Evolutionary conservation across 2,329 filamentous ascomycete species (phyloP), one percentile per base, ranked within the genome.

Genomic region (Neurospora crassa): DNA sequence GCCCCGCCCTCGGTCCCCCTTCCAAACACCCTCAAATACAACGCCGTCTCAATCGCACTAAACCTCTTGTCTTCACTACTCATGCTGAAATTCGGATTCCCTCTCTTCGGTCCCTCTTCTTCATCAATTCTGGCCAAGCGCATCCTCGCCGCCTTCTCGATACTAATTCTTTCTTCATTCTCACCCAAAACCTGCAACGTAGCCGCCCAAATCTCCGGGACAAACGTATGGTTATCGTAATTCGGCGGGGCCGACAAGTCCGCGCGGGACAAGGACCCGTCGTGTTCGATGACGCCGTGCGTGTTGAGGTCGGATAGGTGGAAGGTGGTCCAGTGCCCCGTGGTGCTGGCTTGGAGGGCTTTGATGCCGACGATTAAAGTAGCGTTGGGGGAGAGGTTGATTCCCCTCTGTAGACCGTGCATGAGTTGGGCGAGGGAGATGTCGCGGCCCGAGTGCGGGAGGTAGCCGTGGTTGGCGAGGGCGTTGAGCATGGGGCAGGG

Each of bases 231-330:
- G 72, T 79, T 37, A 37, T 37, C 34, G 4, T 8, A 37, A 2
- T 37, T 8, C 0, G 34, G 34, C 34, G 34, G 34, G 7, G 34
- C 34, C 5, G 34, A 37, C 34, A 37, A 8, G 34, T 37, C 34
- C 7, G 34, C 34, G 34, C 34, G 34, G 72, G 74, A 78, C 1
- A 81, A 72, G 43, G 76, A 78, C 47, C 78, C 78, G 70, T 81
- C 79, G 71, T 80, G 78, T 68, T 81, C 79, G 70, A 81, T 79
- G n/a, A 79, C 77, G 1, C 73, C 74, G 53, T 78, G 77, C n/a
- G 74, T 74, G 41, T 74, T 71, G 5, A 79, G 70, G 40, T 79
- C 78, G 47, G 77, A 76, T 1, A 79, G 68, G 71, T 79, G 76
- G 63, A 79, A 76, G 0, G 34, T 37, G 1, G 34, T 37, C 34